phyloP scores from a whole-genome alignment of 768 basidiomycete species.

The Xerocomus spinulosus region DNA sequence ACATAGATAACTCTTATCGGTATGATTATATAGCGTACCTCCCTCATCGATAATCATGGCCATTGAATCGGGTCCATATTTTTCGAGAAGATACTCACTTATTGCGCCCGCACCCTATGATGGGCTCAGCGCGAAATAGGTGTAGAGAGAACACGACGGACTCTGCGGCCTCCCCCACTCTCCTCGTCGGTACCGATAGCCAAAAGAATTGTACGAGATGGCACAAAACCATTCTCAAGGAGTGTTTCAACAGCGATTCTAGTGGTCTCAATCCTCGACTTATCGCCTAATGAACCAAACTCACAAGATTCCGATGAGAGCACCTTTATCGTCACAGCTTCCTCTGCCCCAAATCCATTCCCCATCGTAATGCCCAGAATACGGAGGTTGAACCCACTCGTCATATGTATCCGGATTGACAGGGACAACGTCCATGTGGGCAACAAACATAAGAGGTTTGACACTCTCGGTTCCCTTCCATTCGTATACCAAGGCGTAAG shows the following conservation, averaged over 20 bases:
- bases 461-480: conserved; percentile 52
- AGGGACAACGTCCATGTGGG: conserved; percentile 51
- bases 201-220: conserved; percentile 29
- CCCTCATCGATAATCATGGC: conserved; percentile 58
- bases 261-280: background rate
- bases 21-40: conserved; percentile 24
- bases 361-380: conserved; percentile 44
- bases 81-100: conserved; percentile 34
- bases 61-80: conserved; percentile 46
- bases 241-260: conserved; percentile 26
- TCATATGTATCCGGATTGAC: conserved; percentile 41
- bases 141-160: conserved; percentile 12
- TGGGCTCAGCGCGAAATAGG: background rate
- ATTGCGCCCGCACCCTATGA: conserved; percentile 41
- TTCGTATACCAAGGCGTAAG: conserved; percentile 53
- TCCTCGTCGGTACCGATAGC: conserved; percentile 46
- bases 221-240: conserved; percentile 26
- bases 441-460: conserved; percentile 53
- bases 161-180: conserved; percentile 33
- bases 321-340: conserved; percentile 42
- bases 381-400: conserved; percentile 48
- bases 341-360: conserved; percentile 48
- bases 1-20: background rate
- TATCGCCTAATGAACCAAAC: conserved; percentile 1
- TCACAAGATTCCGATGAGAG: conserved; percentile 34